phyloP scores from a whole-genome alignment of 1,284 basidiomycete species.

The Ceratobasidium theobromae region DNA sequence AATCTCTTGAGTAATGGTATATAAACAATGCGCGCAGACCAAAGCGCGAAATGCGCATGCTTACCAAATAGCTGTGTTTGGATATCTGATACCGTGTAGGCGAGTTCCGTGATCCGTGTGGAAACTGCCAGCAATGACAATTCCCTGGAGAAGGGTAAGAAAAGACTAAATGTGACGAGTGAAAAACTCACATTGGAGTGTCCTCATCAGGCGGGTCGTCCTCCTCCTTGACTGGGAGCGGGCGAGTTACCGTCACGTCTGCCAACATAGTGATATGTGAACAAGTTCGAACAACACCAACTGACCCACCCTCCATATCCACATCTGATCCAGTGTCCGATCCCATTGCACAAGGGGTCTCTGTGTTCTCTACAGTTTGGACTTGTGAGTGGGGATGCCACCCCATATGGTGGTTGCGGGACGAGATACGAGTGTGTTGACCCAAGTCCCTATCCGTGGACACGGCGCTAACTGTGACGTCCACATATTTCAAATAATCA shows the following conservation, averaged over 20 bases:
- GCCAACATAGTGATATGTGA: background rate
- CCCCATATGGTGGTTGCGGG: background rate
- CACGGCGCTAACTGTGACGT: background rate
- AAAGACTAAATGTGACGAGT: background rate
- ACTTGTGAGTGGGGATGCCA: background rate
- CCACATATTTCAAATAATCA: too few species aligned
- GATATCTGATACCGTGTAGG: constrained; percentile 78
- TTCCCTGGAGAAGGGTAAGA: constrained; percentile 50
- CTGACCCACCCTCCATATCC: constrained; percentile 39
- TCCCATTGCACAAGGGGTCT: background rate
- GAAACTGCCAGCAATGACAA: constrained; percentile 71
- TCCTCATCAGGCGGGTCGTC: background rate
- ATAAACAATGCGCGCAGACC: constrained; percentile 26
- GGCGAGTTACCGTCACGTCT: constrained; percentile 9
- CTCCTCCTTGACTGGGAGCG: background rate
- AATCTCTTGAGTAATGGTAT: constrained; percentile 56
- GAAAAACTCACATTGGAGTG: constrained; percentile 3
- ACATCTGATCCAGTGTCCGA: constrained; percentile 34
- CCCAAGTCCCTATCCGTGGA: background rate
- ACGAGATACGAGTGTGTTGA: background rate
- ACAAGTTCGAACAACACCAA: background rate
- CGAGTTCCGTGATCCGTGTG: constrained; percentile 80
- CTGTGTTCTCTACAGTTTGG: background rate
- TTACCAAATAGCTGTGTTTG: constrained; percentile 83
- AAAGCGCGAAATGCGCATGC: constrained; percentile 38